These are phyloP conservation scores for Zalerion maritima DNA, from an alignment of 495 filamentous ascomycete species.

Conservation along the genomic window DNA sequence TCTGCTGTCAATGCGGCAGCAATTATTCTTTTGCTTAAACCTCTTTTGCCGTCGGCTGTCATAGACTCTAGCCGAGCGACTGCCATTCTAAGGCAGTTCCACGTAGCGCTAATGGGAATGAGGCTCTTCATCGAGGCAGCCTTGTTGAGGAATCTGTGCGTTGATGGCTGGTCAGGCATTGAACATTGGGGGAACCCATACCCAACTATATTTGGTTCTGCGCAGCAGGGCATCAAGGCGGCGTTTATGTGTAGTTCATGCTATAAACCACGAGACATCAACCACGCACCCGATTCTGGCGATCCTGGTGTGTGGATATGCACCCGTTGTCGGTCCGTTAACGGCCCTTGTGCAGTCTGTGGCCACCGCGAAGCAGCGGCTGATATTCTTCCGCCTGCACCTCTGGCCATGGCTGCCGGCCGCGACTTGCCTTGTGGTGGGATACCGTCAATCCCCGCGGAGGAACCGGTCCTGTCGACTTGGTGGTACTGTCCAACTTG, in stretches of 20 bases:
- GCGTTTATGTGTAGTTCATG: slow-evolving; percentile 36
- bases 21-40: slow-evolving; percentile 36
- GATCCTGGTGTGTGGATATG: slow-evolving; percentile 30
- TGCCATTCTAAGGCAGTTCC: slow-evolving; percentile 48
- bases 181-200: slow-evolving; percentile 33
- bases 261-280: slow-evolving; percentile 36
- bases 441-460: background rate
- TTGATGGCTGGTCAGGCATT: slow-evolving; percentile 30
- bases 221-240: slow-evolving; percentile 29
- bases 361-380: slow-evolving; percentile 21
- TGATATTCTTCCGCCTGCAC: slow-evolving; percentile 4
- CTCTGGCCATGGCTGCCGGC: no score
- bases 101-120: slow-evolving; percentile 47
- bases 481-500: slow-evolving; percentile 67
- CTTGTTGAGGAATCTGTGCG: slow-evolving; percentile 51
- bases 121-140: slow-evolving; percentile 54
- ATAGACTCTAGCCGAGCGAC: slow-evolving; percentile 32
- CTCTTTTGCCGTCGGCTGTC: slow-evolving; percentile 30
- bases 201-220: slow-evolving; percentile 43
- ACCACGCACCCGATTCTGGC: slow-evolving; percentile 17
- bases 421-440: no score
- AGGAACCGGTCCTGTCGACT: slow-evolving; percentile 18
- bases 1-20: slow-evolving; percentile 34
- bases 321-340: slow-evolving; percentile 25
- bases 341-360: slow-evolving; percentile 31